Percentiles rank a stretch among this genome's conserved stretches.
phyloP scores from a whole-genome alignment of 768 basidiomycete species.

The Dacryopinax primogenitus region DNA sequence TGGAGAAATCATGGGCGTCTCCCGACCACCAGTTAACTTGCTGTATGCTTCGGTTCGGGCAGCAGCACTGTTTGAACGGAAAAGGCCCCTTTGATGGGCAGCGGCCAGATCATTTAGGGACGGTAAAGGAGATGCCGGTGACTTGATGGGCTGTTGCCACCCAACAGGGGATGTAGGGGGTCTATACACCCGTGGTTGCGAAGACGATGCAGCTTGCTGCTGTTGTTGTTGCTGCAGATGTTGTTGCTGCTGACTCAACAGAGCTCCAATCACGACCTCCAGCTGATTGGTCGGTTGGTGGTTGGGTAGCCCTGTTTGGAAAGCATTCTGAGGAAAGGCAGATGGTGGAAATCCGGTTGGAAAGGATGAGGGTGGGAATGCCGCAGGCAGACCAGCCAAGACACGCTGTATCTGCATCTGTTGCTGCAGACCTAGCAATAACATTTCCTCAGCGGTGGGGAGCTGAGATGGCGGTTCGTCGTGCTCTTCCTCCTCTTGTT shows the following conservation, averaged over 20 bases:
- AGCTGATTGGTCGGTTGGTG: background rate
- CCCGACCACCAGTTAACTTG: conserved; percentile 65
- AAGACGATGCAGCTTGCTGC: background rate
- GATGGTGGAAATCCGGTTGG: conserved; percentile 8
- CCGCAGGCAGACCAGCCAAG: background rate
- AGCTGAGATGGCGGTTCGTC: conserved; percentile 12
- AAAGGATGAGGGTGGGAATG: background rate
- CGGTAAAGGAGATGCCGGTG: conserved; percentile 51
- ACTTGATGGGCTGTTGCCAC: conserved; percentile 32
- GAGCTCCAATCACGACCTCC: background rate
- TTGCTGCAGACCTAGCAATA: background rate
- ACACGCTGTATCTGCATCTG: background rate
- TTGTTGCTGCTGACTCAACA: conserved; percentile 6
- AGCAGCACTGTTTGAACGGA: conserved; percentile 82
- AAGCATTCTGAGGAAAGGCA: background rate
- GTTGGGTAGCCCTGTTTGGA: background rate
- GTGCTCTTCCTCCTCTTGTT: conserved; percentile 6
- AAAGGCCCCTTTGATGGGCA: conserved; percentile 41
- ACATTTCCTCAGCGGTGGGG: conserved; percentile 25
- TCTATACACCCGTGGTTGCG: conserved; percentile 20
- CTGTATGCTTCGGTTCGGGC: conserved; percentile 68
- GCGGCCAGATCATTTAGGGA: conserved; percentile 64
- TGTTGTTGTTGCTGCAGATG: conserved; percentile 10
- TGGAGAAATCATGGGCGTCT: conserved; percentile 33
- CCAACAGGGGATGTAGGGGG: conserved; percentile 21